phyloP scores from a whole-genome alignment of 1,139 yeast species.

The Nadsonia commutata region DNA sequence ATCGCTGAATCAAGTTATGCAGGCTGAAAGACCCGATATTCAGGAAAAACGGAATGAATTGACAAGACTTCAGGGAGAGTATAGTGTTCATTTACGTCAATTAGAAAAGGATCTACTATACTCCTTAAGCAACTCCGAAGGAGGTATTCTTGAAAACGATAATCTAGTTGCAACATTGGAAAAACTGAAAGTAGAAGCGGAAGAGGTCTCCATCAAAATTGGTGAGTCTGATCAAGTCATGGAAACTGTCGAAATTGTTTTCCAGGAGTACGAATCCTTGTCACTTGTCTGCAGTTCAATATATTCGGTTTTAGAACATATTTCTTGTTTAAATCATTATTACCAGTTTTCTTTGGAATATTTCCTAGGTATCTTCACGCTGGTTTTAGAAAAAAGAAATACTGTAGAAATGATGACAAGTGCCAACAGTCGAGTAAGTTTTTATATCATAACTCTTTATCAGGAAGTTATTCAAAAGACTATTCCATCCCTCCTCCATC shows the following conservation, averaged over 20 bases:
- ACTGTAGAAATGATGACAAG: slow-evolving; percentile 4
- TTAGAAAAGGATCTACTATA: slow-evolving; percentile 51
- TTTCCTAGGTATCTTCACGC: slow-evolving; percentile 29
- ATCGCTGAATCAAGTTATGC: slow-evolving; percentile 43
- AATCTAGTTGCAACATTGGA: slow-evolving; percentile 47
- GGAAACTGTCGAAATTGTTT: slow-evolving; percentile 34
- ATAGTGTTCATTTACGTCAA: slow-evolving; percentile 35
- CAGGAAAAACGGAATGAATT: slow-evolving; percentile 43
- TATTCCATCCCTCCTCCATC: slow-evolving; percentile 35
- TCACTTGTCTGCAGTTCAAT: slow-evolving; percentile 42
- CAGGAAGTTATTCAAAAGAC: slow-evolving; percentile 32
- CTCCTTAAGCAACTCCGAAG: slow-evolving; percentile 42
- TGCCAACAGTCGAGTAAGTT: slow-evolving; percentile 14
- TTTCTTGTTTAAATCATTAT: slow-evolving; percentile 32
- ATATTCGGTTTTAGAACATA: slow-evolving; percentile 30
- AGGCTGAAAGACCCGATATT: slow-evolving; percentile 48
- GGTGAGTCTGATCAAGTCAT: slow-evolving; percentile 40
- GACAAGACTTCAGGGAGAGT: slow-evolving; percentile 43
- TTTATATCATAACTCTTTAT: slow-evolving; percentile 28
- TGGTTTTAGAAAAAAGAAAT: neutral
- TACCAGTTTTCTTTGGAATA: slow-evolving; percentile 45
- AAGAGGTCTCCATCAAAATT: slow-evolving; percentile 38
- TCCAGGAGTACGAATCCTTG: slow-evolving; percentile 35
- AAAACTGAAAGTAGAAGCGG: slow-evolving; percentile 47
- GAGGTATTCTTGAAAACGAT: slow-evolving; percentile 57